Base-by-base conservation (phyloP, 192 early-diverging fungal species). In the Cetraspora pellucida region DNA sequence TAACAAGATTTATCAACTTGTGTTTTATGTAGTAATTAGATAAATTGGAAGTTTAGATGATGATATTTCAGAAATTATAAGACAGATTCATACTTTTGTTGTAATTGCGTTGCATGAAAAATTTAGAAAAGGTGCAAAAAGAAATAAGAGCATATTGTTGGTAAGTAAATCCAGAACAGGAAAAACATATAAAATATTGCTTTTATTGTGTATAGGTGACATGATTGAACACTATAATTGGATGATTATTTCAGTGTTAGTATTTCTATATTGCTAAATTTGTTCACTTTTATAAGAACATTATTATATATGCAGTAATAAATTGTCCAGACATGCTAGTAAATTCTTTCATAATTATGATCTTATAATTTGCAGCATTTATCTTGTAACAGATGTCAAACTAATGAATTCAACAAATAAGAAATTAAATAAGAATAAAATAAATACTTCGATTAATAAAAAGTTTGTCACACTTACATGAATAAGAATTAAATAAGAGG, bases 311-410 rank as follows among this genome's bases (percentile, higher is more conserved):
- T 61, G 60, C 61, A 14, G 23, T 84, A 25, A 37, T 87, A 37
- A 87, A 85, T 61, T 84, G 84, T 55, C 84, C 86, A 10, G 84
- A 87, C 67, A 73, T 87, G n/a, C n/a, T n/a, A n/a, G n/a, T n/a
- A n/a, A n/a, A n/a, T n/a, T n/a, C n/a, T n/a, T n/a, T n/a, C n/a
- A n/a, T n/a, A n/a, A n/a, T n/a, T n/a, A n/a, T n/a, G n/a, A n/a
- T n/a, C n/a, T n/a, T n/a, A n/a, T n/a, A n/a, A n/a, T n/a, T n/a
- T n/a, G n/a, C n/a, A n/a, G n/a, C n/a, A n/a, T n/a, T n/a, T n/a
- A n/a, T n/a, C n/a, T n/a, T n/a, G n/a, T n/a, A n/a, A n/a, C n/a
- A n/a, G n/a, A n/a, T n/a, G n/a, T n/a, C n/a, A n/a, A n/a, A n/a
- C n/a, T n/a, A n/a, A n/a, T n/a, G n/a, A n/a, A n/a, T n/a, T n/a